These are phyloP conservation scores for Neonectria neomacrospora DNA, from an alignment of 2,329 filamentous ascomycete genomes.

Conservation along the genomic window DNA sequence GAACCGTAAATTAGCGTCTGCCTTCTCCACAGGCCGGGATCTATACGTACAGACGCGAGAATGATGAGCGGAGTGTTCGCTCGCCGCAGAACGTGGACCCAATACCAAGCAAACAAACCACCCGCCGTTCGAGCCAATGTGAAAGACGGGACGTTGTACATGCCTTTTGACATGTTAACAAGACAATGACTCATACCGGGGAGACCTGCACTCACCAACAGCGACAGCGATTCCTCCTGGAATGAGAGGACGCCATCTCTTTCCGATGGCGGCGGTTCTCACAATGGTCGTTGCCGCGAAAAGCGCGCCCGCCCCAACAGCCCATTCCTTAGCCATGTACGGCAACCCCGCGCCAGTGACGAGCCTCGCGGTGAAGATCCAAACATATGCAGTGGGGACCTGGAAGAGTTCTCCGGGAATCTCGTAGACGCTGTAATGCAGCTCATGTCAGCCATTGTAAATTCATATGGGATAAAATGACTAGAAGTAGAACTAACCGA, in stretches of 20 bases:
- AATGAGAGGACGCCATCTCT: constrained; percentile 77
- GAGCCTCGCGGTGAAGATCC: constrained; percentile 94
- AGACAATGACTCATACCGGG: neutral
- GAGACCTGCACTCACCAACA: constrained; percentile 67
- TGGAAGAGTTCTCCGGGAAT: constrained; percentile 92
- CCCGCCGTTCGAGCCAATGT: constrained; percentile 89
- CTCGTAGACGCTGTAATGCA: constrained; percentile 74
- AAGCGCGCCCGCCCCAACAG: constrained; percentile 76
- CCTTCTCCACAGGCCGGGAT: neutral
- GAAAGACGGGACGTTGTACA: constrained; percentile 98
- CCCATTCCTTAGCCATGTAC: constrained; percentile 83
- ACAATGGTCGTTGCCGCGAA: constrained; percentile 78
- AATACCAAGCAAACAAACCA: constrained; percentile 80
- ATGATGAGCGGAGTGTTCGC: constrained; percentile 84
- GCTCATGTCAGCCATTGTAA: constrained; percentile 14
- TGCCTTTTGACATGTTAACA: constrained; percentile 64
- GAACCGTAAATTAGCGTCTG: constrained; percentile 25
- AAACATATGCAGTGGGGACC: constrained; percentile 94
- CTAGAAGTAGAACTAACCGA: constrained; percentile 49
- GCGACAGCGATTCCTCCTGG: constrained; percentile 97
- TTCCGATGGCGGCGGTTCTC: constrained; percentile 68
- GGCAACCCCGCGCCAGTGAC: constrained; percentile 93
- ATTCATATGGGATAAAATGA: neutral
- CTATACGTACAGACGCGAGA: constrained; percentile 72
- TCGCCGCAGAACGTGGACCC: constrained; percentile 66